These are phyloP conservation scores for Penicillium longicatenatum DNA, from an alignment of 495 filamentous ascomycete genomes.

Conservation along the genomic window DNA sequence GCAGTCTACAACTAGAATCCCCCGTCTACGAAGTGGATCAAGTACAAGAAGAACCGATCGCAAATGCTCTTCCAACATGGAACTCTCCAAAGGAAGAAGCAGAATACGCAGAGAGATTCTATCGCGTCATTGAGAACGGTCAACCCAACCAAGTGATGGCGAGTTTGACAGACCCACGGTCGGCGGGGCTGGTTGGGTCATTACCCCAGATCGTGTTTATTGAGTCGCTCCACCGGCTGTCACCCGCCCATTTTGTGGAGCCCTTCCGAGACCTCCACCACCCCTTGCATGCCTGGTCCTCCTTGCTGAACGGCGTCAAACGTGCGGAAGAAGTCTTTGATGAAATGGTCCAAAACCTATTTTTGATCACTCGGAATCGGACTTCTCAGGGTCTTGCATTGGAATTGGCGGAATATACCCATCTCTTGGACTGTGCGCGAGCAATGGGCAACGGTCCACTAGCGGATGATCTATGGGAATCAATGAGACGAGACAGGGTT, in stretches of 20 bases:
- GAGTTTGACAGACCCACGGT: slow-evolving; percentile 36
- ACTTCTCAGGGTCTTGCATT: slow-evolving; percentile 27
- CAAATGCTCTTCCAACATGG: slow-evolving; percentile 4
- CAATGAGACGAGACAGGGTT: slow-evolving; percentile 41
- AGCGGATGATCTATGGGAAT: slow-evolving; percentile 55
- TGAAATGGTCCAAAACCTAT: slow-evolving; percentile 43
- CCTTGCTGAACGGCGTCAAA: slow-evolving; percentile 27
- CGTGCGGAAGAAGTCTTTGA: slow-evolving; percentile 35
- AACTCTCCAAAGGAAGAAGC: slow-evolving; percentile 12
- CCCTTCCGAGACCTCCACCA: slow-evolving; percentile 53
- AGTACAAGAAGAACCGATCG: not conserved
- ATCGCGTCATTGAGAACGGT: slow-evolving; percentile 30
- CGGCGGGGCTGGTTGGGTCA: slow-evolving; percentile 31
- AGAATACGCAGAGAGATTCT: slow-evolving; percentile 26
- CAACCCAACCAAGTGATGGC: slow-evolving; percentile 45
- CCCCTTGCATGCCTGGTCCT: slow-evolving; percentile 44
- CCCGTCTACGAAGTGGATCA: slow-evolving; percentile 5
- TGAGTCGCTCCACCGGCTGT: slow-evolving; percentile 40
- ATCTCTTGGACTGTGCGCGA: slow-evolving; percentile 57
- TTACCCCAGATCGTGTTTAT: slow-evolving; percentile 39
- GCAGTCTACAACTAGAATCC: not conserved
- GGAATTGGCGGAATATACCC: slow-evolving; percentile 53
- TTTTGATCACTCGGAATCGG: slow-evolving; percentile 40
- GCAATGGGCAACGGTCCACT: slow-evolving; percentile 46
- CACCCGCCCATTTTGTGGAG: slow-evolving; percentile 45